Evolutionary conservation across 805 yeast species (phyloP), one percentile per base, ranked within the genome.

Genomic region (Candida sanyiensis): DNA sequence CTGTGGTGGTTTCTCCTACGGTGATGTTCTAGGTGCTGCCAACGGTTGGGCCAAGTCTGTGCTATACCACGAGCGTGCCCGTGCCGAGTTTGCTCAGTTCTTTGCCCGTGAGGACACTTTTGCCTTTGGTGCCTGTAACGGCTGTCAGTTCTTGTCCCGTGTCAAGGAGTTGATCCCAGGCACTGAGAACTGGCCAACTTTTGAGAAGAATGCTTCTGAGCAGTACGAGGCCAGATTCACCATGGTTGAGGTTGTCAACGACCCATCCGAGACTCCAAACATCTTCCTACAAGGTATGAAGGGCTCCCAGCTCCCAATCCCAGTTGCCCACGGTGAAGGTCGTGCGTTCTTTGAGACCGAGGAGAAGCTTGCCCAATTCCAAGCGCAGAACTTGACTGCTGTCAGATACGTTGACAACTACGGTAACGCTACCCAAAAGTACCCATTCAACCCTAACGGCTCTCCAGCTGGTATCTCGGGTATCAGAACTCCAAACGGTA

Each of bases 21-120:
- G 98, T 72, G 98, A 93, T 64, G 98, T 93, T 35, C 70, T 93
- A 44, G 98, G 98, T 51, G 98, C 98, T 25, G 98, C 96, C 59
- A 83, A 90, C 38, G 98, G 98, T 42, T 93, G 98, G 98, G 98
- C 98, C 42, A 88, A 87, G 57, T 86, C 97, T 13, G 95, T 93
- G 8, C 66, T 93, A 49, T 88, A 80, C 73, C 83, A 90, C 58
- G 85, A 77, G 26, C 69, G 65, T 39, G 83, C 90, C 26, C 78
- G 93, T 58, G 55, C 69, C 20, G 89, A 86, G 66, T 93, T 93
- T 61, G 63, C 67, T 48, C 72, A 66, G 35, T 93, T 93, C 63
- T 93, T 93, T 77, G 83, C 77, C 39, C 80, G 98, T 64, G 68
- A 70, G 15, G 95, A 93, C 59, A 93, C 98, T 0, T 93, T 93